Percentiles rank a stretch among this genome's conserved stretches.
These are phyloP conservation scores for Pneumocystis murina DNA, from an alignment of 1,139 yeast species.

Conservation along the genomic window DNA sequence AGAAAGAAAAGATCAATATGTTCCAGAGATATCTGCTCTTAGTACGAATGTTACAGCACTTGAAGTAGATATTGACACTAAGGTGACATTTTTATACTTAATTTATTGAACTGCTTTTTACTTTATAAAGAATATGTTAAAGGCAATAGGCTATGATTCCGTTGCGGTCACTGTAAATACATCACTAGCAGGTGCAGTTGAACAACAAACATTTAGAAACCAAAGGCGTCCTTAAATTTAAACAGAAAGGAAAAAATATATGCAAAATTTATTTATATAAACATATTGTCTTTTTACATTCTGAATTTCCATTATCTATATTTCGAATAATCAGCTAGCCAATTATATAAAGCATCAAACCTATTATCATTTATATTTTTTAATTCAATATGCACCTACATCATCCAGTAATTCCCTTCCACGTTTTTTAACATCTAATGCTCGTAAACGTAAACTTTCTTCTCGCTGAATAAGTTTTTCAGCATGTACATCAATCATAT, in stretches of 20 bases:
- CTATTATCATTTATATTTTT: neutral
- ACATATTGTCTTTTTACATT: neutral
- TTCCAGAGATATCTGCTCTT: conserved; percentile 99
- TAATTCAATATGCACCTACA: neutral
- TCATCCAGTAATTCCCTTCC: neutral
- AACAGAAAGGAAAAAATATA: neutral
- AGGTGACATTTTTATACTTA: conserved; percentile 27
- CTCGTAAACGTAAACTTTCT: neutral
- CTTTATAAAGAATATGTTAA: conserved; percentile 44
- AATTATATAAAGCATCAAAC: neutral
- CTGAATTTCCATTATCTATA: neutral
- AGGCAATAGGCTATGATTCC: conserved; percentile 81
- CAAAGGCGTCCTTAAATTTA: neutral
- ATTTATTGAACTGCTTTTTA: neutral
- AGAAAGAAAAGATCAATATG: conserved; percentile 99
- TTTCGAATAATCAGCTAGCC: neutral
- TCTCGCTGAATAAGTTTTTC: neutral
- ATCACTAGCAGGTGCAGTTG: neutral
- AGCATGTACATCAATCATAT: neutral
- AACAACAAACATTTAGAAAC: neutral
- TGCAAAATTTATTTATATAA: neutral
- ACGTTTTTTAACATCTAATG: neutral
- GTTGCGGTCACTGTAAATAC: conserved; percentile 48
- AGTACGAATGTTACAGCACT: conserved; percentile 94
- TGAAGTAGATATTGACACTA: conserved; percentile 96